Evolutionary conservation across 768 basidiomycete genomes (phyloP), one percentile per base, ranked within the genome.

Genomic region (Rhizopogon sp.): DNA sequence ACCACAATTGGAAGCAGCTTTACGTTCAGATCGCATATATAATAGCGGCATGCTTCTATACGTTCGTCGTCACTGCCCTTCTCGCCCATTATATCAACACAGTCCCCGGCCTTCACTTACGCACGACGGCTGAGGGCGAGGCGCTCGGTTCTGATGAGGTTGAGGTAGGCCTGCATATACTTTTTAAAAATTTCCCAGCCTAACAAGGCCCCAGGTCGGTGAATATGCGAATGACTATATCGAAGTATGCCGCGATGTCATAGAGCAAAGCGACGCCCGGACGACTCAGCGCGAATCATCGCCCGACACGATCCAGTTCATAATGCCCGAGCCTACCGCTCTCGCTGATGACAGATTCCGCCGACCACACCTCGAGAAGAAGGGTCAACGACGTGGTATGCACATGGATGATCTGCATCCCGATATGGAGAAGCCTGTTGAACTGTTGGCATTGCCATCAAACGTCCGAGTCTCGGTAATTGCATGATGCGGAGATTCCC

Each of bases 1-100:
- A 92, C 66, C 80, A 79, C 50, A 78, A 87, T 70, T 90, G 81
- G 80, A 85, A 84, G 62, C 90, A 90, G 62, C 76, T 94, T n/a
- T 89, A 89, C 58, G 87, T 85, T 61, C 90, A 93, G 55, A 72
- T 92, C 55, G 79, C 79, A 6, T 87, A 86, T 58, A 73, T 85
- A 46, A 75, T 75, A 57, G 83, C 84, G 42, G 71, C 76, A 41
- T 79, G 76, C 57, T 72, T 65, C 10, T 90, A 87, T 62, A 78
- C 79, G 39, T 85, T 86, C 60, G 78, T 81, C 51, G 74, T 79
- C 42, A 87, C 87, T 6, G 83, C 84, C 0, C 58, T 78, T 5
- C 68, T 87, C n/a, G 83, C 79, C 13, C 85, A 85, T 64, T 67
- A 54, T 14, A 62, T 87, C 50, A 81, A 87, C 59, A 20, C 76